Evolutionary conservation across 441 rosid species (phyloP).

Genomic region (Cnidoscolus chayamansa): DNA sequence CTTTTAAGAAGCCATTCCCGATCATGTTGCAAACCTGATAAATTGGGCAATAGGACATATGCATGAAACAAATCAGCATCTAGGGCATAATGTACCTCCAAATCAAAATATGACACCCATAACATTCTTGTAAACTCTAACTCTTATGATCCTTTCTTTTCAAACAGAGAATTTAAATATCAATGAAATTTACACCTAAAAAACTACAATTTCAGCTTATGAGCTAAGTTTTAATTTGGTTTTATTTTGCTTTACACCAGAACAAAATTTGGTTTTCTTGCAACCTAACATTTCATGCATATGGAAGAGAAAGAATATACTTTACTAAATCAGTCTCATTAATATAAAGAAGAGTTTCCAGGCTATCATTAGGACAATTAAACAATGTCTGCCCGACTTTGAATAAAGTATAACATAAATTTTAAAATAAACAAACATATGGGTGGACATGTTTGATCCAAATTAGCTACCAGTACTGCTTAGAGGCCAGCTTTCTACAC

Average conservation of each 20-base stretch:
- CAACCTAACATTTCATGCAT: background rate
- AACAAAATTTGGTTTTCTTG: background rate
- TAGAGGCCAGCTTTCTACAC: slow-evolving; percentile 74
- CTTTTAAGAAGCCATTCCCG: slow-evolving; percentile 87
- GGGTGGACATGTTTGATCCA: background rate
- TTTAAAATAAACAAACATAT: background rate
- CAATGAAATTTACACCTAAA: background rate
- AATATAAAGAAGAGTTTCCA: background rate
- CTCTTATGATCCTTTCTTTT: background rate
- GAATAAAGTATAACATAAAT: background rate
- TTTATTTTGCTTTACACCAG: background rate
- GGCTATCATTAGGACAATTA: no score
- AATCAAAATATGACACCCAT: background rate
- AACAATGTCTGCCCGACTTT: background rate
- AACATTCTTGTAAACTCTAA: background rate
- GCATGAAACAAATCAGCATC: slow-evolving; percentile 1
- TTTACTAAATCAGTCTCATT: background rate
- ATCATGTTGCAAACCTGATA: slow-evolving; percentile 74
- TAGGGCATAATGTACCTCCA: background rate
- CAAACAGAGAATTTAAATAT: background rate
- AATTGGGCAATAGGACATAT: slow-evolving; percentile 21
- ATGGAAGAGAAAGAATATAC: background rate
- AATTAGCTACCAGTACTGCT: slow-evolving; percentile 63
- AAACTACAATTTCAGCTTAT: background rate
- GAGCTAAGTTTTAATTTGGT: background rate